Evolutionary conservation across 805 yeast species (phyloP).

Genomic region (Nakazawaea ambrosiae): DNA sequence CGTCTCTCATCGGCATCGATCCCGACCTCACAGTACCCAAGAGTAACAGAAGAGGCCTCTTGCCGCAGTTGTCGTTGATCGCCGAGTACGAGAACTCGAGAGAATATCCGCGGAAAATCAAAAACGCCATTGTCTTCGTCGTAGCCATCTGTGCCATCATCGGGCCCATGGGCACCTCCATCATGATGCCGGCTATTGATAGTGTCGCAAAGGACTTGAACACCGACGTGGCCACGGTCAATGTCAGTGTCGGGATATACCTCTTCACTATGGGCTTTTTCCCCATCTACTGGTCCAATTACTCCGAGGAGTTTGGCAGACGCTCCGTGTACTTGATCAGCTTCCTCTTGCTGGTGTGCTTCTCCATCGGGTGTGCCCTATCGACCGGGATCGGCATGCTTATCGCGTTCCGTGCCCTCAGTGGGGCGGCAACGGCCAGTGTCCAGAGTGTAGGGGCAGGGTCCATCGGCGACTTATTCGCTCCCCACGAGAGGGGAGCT

Average conservation of each 20-base stretch:
- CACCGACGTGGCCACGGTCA: slow-evolving; percentile 55
- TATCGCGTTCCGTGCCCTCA: slow-evolving; percentile 60
- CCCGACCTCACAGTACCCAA: slow-evolving; percentile 25
- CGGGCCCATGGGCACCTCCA: slow-evolving; percentile 89
- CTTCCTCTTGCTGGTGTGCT: slow-evolving; percentile 54
- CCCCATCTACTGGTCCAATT: slow-evolving; percentile 86
- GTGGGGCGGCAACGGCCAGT: slow-evolving; percentile 79
- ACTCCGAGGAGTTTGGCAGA: slow-evolving; percentile 71
- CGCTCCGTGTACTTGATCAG: slow-evolving; percentile 67
- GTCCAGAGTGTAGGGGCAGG: slow-evolving; percentile 92
- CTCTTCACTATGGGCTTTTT: slow-evolving; percentile 66
- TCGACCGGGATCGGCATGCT: slow-evolving; percentile 54
- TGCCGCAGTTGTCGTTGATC: slow-evolving; percentile 41
- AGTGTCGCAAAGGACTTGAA: slow-evolving; percentile 47
- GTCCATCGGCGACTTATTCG: slow-evolving; percentile 67
- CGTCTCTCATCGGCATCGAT: slow-evolving; percentile 17
- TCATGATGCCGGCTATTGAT: slow-evolving; percentile 71
- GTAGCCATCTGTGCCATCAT: slow-evolving; percentile 70
- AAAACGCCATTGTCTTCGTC: slow-evolving; percentile 49
- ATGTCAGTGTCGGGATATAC: slow-evolving; percentile 76
- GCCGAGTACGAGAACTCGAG: slow-evolving; percentile 76
- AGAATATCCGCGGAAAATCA: slow-evolving; percentile 43
- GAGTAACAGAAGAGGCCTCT: slow-evolving; percentile 49
- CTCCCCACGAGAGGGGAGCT: slow-evolving; percentile 61
- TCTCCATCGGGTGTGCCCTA: slow-evolving; percentile 66